Percentiles rank a stretch among this genome's conserved stretches.
Conservation (phyloP, 2,329 filamentous ascomycete genomes). For the Penicillium occitanis region DNA sequence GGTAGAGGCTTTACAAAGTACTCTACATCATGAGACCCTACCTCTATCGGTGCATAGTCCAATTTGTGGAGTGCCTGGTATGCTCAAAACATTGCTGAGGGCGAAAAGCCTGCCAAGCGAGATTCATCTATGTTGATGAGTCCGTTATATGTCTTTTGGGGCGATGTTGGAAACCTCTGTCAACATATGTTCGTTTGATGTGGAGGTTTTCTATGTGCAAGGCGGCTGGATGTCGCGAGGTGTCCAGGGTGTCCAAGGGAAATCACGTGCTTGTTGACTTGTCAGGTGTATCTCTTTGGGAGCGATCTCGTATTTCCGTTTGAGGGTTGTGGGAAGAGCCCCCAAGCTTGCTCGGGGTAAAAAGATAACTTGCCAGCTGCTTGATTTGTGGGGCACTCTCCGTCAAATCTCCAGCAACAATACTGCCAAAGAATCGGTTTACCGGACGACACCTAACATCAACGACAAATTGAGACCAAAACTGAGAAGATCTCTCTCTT, state of each 20-base stretch:
- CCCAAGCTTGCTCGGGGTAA: not conserved
- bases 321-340: not conserved
- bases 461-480: not conserved
- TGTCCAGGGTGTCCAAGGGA: not conserved
- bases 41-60: not conserved
- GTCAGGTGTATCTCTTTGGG: not conserved
- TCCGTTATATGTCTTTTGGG: not conserved
- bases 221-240: not conserved
- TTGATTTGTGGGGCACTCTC: not conserved
- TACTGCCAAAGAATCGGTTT: not conserved
- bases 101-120: not conserved
- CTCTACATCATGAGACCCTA: not conserved
- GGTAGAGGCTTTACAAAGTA: not conserved
- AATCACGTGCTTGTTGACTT: not conserved
- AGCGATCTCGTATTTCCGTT: not conserved
- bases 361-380: not conserved
- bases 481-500: not conserved
- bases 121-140: not conserved
- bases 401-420: no score
- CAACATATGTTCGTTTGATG: not conserved
- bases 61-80: not conserved
- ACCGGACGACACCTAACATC: not conserved
- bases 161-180: not conserved
- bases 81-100: not conserved
- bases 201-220: not conserved